A percentile compares a stretch with the other conserved stretches of the same genome.
phyloP scores from a whole-genome alignment of 306 rosid species.

The Cucumis melo region DNA sequence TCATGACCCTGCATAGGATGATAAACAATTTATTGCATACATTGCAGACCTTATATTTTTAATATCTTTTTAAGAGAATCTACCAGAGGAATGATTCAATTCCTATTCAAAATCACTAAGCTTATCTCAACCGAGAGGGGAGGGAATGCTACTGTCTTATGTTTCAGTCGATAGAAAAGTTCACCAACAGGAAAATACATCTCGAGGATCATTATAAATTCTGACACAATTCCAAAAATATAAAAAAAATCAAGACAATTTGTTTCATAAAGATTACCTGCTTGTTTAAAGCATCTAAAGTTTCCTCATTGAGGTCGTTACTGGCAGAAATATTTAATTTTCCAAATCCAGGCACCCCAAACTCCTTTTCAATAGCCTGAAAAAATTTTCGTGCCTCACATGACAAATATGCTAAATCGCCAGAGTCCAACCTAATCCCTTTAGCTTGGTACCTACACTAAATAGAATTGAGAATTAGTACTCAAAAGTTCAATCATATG shows the following conservation, averaged over 20 bases:
- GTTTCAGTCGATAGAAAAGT: not conserved
- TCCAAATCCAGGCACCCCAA: conserved; percentile 48
- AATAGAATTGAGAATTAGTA: not conserved
- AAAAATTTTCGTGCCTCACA: conserved; percentile 63
- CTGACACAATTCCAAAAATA: not conserved
- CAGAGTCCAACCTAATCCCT: conserved; percentile 92
- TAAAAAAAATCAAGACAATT: not conserved
- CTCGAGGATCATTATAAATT: not conserved
- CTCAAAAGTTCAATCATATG: not conserved
- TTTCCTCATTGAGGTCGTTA: conserved; percentile 94
- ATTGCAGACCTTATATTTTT: not conserved
- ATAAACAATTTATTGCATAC: not conserved
- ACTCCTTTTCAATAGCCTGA: conserved; percentile 54
- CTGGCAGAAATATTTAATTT: conserved; percentile 66
- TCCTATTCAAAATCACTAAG: too few relatives aligned
- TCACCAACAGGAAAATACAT: not conserved
- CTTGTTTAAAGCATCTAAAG: conserved; percentile 90
- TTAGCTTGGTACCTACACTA: conserved; percentile 55
- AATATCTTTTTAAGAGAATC: not conserved
- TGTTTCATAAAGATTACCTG: conserved; percentile 32
- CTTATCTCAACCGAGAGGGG: not conserved
- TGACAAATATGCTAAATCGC: conserved; percentile 85
- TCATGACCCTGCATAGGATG: conserved; percentile 66
- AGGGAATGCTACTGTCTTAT: too few relatives aligned
- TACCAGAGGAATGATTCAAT: not conserved